Evolutionary conservation across 352 stramenopile species (phyloP).

Genomic region (Albugo candida): DNA sequence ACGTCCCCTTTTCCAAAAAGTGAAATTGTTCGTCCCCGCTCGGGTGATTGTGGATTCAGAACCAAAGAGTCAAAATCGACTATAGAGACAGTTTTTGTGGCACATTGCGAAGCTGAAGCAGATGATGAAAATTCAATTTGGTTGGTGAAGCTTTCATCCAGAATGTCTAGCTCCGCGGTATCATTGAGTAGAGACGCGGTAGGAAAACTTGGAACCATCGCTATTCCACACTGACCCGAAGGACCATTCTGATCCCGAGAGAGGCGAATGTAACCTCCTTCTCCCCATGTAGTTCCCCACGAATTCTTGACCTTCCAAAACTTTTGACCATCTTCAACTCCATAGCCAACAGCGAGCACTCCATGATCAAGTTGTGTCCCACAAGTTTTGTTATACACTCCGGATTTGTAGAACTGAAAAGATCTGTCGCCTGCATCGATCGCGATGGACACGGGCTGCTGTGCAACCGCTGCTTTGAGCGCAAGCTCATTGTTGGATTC

Average conservation of each 20-base stretch:
- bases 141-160: background rate
- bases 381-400: constrained; percentile 70
- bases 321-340: constrained; percentile 50
- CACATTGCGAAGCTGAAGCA: constrained; percentile 65
- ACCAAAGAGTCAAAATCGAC: constrained; percentile 51
- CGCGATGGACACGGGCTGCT: constrained; percentile 87
- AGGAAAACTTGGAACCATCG: constrained; percentile 55
- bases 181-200: constrained; percentile 10
- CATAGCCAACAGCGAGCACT: constrained; percentile 93
- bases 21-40: constrained; percentile 55
- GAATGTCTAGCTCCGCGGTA: background rate
- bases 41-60: constrained; percentile 35
- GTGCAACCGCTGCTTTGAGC: constrained; percentile 76
- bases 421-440: constrained; percentile 86
- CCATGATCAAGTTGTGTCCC: constrained; percentile 93
- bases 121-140: constrained; percentile 14
- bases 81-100: constrained; percentile 32
- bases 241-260: constrained; percentile 36
- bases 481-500: constrained; percentile 56
- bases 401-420: constrained; percentile 95
- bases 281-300: constrained; percentile 86
- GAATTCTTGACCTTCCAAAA: constrained; percentile 97
- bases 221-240: constrained; percentile 49
- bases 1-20: constrained; percentile 50
- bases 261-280: constrained; percentile 86